A percentile compares a stretch with the other conserved stretches of the same genome.
These are phyloP conservation scores for Hsuehochloa calcarea DNA, from an alignment of 176 grass and related monocot genomes.

Conservation along the genomic window DNA sequence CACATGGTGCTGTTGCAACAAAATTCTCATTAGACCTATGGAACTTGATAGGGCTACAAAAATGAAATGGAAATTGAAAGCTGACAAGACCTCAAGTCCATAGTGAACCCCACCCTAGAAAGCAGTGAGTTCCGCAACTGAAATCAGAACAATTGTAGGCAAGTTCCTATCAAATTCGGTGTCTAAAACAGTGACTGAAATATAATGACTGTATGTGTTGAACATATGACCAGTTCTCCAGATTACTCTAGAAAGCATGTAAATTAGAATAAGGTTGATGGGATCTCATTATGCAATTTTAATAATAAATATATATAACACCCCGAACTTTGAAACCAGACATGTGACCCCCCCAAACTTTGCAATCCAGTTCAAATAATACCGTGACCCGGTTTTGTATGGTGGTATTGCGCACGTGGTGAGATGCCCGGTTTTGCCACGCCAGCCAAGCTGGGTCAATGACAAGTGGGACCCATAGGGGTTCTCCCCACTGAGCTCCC, in stretches of 20 bases:
- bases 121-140: slow-evolving; percentile 5
- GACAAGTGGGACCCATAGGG: too few relatives aligned
- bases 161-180: background rate
- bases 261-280: background rate
- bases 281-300: background rate
- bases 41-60: background rate
- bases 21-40: background rate
- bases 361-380: too few relatives aligned
- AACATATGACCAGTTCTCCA: background rate
- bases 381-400: too few relatives aligned
- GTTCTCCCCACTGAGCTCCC: too few relatives aligned
- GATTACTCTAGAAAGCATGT: background rate
- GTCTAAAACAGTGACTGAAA: background rate
- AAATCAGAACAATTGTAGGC: background rate
- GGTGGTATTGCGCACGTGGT: too few relatives aligned
- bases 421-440: too few relatives aligned
- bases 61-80: background rate
- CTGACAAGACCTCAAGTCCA: background rate
- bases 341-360: too few relatives aligned
- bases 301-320: too few relatives aligned
- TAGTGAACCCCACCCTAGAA: background rate
- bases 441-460: too few relatives aligned
- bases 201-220: background rate
- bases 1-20: background rate
- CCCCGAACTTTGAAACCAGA: too few relatives aligned